These are phyloP conservation scores for Gnomoniopsis sp. DNA, from an alignment of 2,329 filamentous ascomycete genomes.

Conservation along the genomic window DNA sequence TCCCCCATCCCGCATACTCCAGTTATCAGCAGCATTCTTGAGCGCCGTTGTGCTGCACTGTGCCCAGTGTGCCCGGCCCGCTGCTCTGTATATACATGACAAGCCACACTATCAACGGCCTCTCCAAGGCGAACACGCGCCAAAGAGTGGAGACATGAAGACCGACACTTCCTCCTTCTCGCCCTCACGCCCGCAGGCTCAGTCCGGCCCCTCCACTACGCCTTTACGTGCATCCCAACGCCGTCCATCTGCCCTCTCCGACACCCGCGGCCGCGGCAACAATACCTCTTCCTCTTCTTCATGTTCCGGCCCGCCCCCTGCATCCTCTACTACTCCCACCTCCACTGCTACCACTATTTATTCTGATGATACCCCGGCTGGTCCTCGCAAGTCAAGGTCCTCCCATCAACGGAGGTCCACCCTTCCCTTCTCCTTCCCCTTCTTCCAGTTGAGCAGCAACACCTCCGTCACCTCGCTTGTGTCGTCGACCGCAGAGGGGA, in stretches of 20 bases:
- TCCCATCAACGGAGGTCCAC: slow-evolving; percentile 27
- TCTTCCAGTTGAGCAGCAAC: slow-evolving; percentile 44
- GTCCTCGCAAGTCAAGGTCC: slow-evolving; percentile 20
- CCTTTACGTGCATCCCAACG: slow-evolving; percentile 5
- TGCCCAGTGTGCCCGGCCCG: neutral
- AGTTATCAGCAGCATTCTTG: neutral
- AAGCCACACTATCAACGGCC: slow-evolving; percentile 17
- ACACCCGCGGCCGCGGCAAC: slow-evolving; percentile 4
- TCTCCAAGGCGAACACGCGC: slow-evolving; percentile 19
- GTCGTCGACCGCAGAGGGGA: slow-evolving; percentile 53
- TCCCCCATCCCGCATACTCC: slow-evolving; percentile 16
- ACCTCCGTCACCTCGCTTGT: slow-evolving; percentile 51
- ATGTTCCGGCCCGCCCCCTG: slow-evolving; percentile 12
- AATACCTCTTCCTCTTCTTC: slow-evolving; percentile 8
- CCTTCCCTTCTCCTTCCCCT: slow-evolving; percentile 46
- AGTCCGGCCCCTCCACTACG: slow-evolving; percentile 5
- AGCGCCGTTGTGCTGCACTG: neutral
- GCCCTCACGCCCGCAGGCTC: neutral
- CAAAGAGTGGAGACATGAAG: slow-evolving; percentile 20
- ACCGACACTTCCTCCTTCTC: slow-evolving; percentile 12
- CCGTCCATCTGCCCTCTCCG: slow-evolving; percentile 14
- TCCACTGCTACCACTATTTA: slow-evolving; percentile 21
- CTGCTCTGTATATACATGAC: slow-evolving; percentile 17
- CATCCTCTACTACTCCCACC: slow-evolving; percentile 21
- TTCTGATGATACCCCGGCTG: slow-evolving; percentile 13